A percentile compares a stretch with the other conserved stretches of the same genome.
phyloP scores from a whole-genome alignment of 2,329 filamentous ascomycete genomes.

The Neoarthrinium moseri region DNA sequence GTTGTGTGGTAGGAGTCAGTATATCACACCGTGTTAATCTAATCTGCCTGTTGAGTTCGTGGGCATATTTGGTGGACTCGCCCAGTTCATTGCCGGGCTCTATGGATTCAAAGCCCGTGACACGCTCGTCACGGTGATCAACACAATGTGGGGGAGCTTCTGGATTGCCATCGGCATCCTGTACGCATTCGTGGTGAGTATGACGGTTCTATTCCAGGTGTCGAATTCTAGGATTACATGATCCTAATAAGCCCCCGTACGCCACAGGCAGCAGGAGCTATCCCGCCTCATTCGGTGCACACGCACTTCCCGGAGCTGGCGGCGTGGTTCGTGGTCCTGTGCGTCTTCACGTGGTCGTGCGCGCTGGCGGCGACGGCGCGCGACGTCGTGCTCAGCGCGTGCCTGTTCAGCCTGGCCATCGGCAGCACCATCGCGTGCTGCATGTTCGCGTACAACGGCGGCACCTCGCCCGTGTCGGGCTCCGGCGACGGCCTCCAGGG shows the following conservation, averaged over 20 bases:
- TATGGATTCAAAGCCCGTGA: slow-evolving; percentile 14
- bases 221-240: neutral
- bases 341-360: slow-evolving; percentile 14
- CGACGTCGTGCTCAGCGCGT: slow-evolving; percentile 11
- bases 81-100: slow-evolving; percentile 26
- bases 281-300: slow-evolving; percentile 11
- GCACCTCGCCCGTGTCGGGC: slow-evolving; percentile 6
- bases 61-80: slow-evolving; percentile 22
- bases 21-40: too few relatives aligned
- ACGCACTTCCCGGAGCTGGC: slow-evolving; percentile 14
- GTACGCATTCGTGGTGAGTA: slow-evolving; percentile 11
- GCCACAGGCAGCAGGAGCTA: slow-evolving; percentile 10
- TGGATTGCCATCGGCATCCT: slow-evolving; percentile 12
- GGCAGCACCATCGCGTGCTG: slow-evolving; percentile 13
- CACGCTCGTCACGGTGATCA: slow-evolving; percentile 11
- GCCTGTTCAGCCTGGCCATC: slow-evolving; percentile 8
- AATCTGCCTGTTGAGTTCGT: too few relatives aligned
- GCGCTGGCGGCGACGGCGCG: slow-evolving; percentile 13
- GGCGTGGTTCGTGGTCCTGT: slow-evolving; percentile 13
- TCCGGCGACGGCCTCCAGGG: slow-evolving; percentile 11
- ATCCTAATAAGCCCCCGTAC: neutral
- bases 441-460: slow-evolving; percentile 13
- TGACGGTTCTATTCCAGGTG: neutral
- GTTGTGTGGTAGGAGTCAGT: too few relatives aligned
- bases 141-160: slow-evolving; percentile 12